phyloP scores from a whole-genome alignment of 1,284 basidiomycete genomes.

The Mixia osmundae region DNA sequence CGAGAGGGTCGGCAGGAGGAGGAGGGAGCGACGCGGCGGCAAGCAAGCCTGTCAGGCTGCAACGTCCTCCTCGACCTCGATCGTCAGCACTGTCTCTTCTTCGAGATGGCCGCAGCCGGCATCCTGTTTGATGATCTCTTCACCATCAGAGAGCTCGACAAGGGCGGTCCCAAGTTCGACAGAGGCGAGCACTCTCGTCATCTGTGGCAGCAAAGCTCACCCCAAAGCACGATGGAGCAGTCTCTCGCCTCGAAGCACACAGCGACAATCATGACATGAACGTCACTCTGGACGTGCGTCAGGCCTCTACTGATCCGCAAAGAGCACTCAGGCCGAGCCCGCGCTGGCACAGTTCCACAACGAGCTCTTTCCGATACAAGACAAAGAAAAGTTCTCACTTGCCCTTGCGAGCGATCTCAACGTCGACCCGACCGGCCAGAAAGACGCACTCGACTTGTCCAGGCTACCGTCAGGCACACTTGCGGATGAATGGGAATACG shows the following conservation, averaged over 20 bases:
- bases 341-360: too few species aligned
- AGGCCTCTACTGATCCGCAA: too few species aligned
- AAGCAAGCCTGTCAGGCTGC: too few species aligned
- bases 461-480: constrained; percentile 63
- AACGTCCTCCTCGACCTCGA: too few species aligned
- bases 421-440: constrained; percentile 31
- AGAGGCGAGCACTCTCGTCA: constrained; percentile 37
- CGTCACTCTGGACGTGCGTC: constrained; percentile 43
- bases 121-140: constrained; percentile 79
- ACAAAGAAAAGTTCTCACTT: constrained; percentile 59
- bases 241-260: constrained; percentile 45
- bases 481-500: constrained; percentile 94
- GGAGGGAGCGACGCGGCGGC: neutral
- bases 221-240: constrained; percentile 24
- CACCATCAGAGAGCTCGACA: constrained; percentile 57
- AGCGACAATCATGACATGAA: too few species aligned
- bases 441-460: constrained; percentile 50
- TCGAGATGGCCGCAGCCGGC: too few species aligned
- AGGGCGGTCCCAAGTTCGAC: constrained; percentile 91
- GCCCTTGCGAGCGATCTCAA: constrained; percentile 63
- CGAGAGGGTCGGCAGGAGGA: neutral
- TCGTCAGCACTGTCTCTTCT: too few species aligned
- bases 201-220: neutral
- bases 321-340: too few species aligned
- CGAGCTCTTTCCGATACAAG: too few species aligned